phyloP scores from a whole-genome alignment of 768 basidiomycete species.

The Tylopilus vinaceipallidus region DNA sequence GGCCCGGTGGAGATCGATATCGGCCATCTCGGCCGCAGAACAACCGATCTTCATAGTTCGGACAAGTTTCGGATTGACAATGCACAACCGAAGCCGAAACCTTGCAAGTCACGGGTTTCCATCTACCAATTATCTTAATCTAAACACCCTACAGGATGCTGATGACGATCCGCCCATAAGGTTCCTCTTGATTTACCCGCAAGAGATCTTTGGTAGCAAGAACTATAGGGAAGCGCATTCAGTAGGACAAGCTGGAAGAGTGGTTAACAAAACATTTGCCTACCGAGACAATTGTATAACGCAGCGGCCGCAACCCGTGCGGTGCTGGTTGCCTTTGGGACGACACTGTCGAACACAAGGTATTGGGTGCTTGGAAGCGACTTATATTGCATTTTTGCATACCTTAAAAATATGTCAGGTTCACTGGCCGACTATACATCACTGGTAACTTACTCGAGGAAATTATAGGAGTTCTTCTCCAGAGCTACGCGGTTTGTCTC shows the following conservation, averaged over 20 bases:
- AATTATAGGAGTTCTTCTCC: conserved; percentile 77
- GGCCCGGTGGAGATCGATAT: neutral
- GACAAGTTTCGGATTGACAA: conserved; percentile 6
- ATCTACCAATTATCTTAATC: neutral
- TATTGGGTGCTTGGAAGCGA: conserved; percentile 48
- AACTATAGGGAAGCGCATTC: conserved; percentile 41
- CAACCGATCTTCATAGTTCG: conserved; percentile 1
- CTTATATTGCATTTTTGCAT: conserved; percentile 72
- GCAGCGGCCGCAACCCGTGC: conserved; percentile 77
- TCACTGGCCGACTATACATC: neutral
- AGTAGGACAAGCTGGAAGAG: neutral
- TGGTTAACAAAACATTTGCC: conserved; percentile 12
- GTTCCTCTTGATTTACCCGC: conserved; percentile 52
- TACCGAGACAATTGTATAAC: conserved; percentile 85
- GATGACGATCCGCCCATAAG: conserved; percentile 56
- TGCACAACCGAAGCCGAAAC: neutral
- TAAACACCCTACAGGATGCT: conserved; percentile 31
- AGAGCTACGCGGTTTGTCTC: conserved; percentile 57
- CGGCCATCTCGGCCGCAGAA: neutral
- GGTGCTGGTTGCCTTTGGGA: conserved; percentile 64
- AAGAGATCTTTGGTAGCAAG: conserved; percentile 75
- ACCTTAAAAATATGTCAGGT: conserved; percentile 44
- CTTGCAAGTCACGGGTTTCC: neutral
- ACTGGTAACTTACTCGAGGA: conserved; percentile 59
- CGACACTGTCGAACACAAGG: conserved; percentile 64